Base-by-base conservation (phyloP, 2,329 filamentous ascomycete species). In the Lachnellula willkommii region DNA sequence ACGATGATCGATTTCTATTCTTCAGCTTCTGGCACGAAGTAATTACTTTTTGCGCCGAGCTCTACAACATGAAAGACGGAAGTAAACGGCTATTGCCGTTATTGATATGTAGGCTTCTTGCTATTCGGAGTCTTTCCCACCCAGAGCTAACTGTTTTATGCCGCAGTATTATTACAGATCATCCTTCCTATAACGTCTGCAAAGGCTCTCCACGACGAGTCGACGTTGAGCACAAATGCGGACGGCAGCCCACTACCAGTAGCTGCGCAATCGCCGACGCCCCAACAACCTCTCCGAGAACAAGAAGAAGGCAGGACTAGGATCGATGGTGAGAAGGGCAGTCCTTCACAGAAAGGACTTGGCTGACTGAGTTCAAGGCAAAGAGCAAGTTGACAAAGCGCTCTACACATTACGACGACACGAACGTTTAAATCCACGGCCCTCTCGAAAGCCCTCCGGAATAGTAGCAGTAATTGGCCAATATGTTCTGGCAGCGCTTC, bases 401-500 rank as follows among this genome's bases (percentile, higher is more conserved):
- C 63, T 73, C 11, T 52, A 60, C 24, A 65, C 68, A 52, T 66
- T 73, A 36, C 68, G 63, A 26, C 59, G 58, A 54, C 65, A 68
- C 49, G 65, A 70, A 60, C 60, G 60, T 60, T 55, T 58, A 51
- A 62, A 66, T 56, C 64, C 63, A 22, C 63, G 60, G 47, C 56
- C 65, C 65, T 65, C 69, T 40, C 63, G 69, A 56, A 82, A 80
- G 67, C 79, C 82, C 7, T 78, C 78, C 9, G 83, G 84, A 32
- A 66, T 87, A 36, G 57, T 85, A 5, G 80, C 79, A 40, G 76
- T 78, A 55, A 74, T 77, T 39, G 73, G 78, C 60, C 77, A 87
- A 73, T 88, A 87, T 67, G 77, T 79, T 40, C 81, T 82, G 64
- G 75, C 85, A 68, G 71, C 81, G 22, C 83, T 88, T 66, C 79